These are phyloP conservation scores for Cladobotryum protrusum DNA, from an alignment of 2,329 filamentous ascomycete genomes.

Conservation along the genomic window DNA sequence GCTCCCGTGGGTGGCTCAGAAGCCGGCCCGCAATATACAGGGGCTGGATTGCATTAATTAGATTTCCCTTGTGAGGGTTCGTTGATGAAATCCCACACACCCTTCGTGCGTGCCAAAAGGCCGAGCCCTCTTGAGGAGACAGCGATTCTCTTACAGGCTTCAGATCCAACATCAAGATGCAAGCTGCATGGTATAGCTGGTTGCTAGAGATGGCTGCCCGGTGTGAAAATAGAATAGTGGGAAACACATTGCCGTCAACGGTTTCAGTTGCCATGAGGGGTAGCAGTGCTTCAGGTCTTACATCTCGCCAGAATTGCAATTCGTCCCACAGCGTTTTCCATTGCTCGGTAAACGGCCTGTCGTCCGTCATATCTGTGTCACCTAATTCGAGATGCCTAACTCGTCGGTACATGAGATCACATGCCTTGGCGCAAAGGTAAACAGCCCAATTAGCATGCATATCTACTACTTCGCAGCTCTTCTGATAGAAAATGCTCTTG, in stretches of 20 bases:
- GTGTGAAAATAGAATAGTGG: conserved; percentile 41
- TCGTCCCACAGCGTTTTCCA: conserved; percentile 42
- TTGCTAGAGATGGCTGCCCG: conserved; percentile 47
- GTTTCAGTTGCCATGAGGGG: conserved; percentile 20
- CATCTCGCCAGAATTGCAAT: conserved; percentile 39
- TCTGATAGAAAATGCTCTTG: conserved; percentile 20
- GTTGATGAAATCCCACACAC: conserved; percentile 47
- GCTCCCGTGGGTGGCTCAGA: conserved; percentile 37
- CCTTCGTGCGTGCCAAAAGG: conserved; percentile 21
- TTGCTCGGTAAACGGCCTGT: conserved; percentile 29
- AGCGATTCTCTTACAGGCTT: conserved; percentile 25
- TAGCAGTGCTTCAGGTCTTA: conserved; percentile 34
- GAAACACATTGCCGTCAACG: conserved; percentile 32
- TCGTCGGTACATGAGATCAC: conserved; percentile 35
- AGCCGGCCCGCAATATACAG: conserved; percentile 44
- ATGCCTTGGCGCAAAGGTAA: conserved; percentile 44
- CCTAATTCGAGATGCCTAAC: conserved; percentile 34
- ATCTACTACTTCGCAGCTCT: conserved; percentile 31
- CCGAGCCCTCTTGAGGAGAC: conserved; percentile 10
- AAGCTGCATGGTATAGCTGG: conserved; percentile 46
- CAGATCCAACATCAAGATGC: conserved; percentile 32
- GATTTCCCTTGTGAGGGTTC: conserved; percentile 30
- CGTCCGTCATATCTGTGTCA: conserved; percentile 33
- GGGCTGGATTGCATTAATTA: conserved; percentile 48
- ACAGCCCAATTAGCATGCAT: conserved; percentile 51